phyloP scores from a whole-genome alignment of 306 rosid species.

The Begonia masoniana region DNA sequence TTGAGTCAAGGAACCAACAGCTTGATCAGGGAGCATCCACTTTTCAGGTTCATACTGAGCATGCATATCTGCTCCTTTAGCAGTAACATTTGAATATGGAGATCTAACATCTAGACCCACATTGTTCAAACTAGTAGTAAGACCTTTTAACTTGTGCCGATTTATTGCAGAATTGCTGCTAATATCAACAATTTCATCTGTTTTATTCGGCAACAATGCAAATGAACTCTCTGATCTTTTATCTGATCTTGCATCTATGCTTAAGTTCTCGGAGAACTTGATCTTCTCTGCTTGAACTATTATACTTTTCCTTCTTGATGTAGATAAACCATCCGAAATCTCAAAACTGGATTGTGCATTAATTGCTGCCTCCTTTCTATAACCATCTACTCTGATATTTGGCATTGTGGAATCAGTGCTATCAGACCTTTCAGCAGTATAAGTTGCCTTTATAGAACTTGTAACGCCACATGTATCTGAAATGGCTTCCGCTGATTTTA shows the following conservation, averaged over 20 bases:
- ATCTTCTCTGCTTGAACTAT: conserved; percentile 10
- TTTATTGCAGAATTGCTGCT: conserved; percentile 28
- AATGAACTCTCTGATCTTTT: conserved; percentile 26
- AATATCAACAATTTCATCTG: conserved; percentile 19
- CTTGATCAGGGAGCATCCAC: conserved; percentile 89
- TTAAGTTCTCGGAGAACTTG: conserved; percentile 17
- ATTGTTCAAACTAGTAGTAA: conserved; percentile 28
- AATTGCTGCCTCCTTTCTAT: conserved; percentile 15
- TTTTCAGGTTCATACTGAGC: conserved; percentile 57
- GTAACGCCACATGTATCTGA: too few species aligned
- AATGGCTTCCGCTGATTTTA: conserved; percentile 14
- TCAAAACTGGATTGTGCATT: conserved; percentile 17
- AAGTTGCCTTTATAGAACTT: neutral
- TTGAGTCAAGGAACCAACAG: conserved; percentile 61
- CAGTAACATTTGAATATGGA: conserved; percentile 31
- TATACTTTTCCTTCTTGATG: conserved; percentile 7
- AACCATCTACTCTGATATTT: neutral
- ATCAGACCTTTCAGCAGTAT: conserved; percentile 28
- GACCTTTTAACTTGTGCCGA: conserved; percentile 30
- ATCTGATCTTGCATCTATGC: conserved; percentile 20
- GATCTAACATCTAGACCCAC: conserved; percentile 32
- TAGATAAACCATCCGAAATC: conserved; percentile 13
- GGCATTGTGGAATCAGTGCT: conserved; percentile 21
- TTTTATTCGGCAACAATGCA: conserved; percentile 25
- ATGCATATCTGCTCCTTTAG: conserved; percentile 22